Conservation (phyloP, 768 basidiomycete species). For the Auricularia sp. region DNA sequence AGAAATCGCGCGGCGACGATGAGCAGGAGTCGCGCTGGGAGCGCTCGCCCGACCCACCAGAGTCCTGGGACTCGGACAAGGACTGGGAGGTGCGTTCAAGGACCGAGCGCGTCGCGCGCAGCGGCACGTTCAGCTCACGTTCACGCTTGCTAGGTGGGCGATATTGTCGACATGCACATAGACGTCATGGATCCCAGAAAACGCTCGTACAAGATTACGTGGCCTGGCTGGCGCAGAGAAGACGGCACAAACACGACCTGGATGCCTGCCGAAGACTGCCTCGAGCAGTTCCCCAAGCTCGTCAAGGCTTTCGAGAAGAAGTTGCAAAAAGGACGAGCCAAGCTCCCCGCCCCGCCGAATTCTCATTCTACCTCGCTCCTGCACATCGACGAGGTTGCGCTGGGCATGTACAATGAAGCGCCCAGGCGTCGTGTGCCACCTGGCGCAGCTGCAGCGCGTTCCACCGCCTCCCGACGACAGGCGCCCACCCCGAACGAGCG, state of each 20-base stretch:
- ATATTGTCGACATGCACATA: not conserved
- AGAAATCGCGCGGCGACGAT: not conserved
- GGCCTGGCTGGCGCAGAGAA: not conserved
- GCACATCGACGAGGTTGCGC: not conserved
- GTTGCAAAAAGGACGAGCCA: not conserved
- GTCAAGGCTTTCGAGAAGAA: not conserved
- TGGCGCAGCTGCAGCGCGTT: no score
- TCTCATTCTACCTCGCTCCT: not conserved
- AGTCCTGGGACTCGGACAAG: not conserved
- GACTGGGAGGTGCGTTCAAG: not conserved
- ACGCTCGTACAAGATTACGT: not conserved
- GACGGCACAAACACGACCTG: not conserved
- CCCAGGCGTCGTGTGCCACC: no score
- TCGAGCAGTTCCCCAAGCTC: not conserved
- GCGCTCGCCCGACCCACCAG: not conserved
- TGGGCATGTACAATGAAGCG: not conserved
- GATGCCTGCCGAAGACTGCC: not conserved
- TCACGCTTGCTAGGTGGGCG: not conserved
- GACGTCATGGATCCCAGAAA: not conserved
- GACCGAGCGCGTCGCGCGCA: not conserved
- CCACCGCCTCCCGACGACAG: no score
- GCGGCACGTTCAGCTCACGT: no score
- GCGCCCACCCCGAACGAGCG: no score
- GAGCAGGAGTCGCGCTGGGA: not conserved
- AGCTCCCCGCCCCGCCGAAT: not conserved